Conservation (phyloP, 495 filamentous ascomycete species). For the Tuber microsphaerosporum region DNA sequence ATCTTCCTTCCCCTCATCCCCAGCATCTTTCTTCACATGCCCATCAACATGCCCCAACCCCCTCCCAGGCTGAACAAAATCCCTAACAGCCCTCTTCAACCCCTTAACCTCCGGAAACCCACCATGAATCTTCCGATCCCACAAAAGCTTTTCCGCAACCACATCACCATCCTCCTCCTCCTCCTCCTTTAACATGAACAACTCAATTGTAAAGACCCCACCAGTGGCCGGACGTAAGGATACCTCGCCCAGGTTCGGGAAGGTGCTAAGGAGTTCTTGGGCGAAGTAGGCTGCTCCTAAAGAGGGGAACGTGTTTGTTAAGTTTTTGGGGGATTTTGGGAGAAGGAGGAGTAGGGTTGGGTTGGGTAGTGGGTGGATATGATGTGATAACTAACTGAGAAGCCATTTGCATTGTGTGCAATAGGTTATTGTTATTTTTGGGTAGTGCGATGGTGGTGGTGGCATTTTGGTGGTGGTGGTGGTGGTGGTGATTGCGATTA, state of each 20-base stretch:
- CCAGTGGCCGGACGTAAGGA: conserved; percentile 81
- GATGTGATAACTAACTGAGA: conserved; percentile 48
- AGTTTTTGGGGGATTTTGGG: not conserved
- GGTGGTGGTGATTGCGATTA: not conserved
- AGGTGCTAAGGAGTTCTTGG: conserved; percentile 97
- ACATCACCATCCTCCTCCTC: conserved; percentile 35
- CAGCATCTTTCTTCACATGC: conserved; percentile 14
- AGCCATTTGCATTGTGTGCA: conserved; percentile 91
- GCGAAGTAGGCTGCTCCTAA: conserved; percentile 57
- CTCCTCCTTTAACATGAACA: conserved; percentile 44
- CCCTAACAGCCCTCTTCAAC: conserved; percentile 80
- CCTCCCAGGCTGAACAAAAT: conserved; percentile 68
- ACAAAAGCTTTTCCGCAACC: conserved; percentile 50
- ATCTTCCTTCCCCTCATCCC: not conserved
- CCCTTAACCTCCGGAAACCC: conserved; percentile 73
- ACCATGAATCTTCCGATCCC: conserved; percentile 82
- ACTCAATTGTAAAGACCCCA: conserved; percentile 69
- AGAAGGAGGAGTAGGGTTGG: not conserved
- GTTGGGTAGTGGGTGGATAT: conserved; percentile 1
- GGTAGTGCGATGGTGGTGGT: conserved; percentile 35
- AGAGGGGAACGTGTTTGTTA: no score
- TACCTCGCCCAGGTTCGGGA: conserved; percentile 81
- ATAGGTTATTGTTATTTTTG: conserved; percentile 67
- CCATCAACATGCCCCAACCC: conserved; percentile 78
- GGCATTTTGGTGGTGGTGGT: not conserved